These are phyloP conservation scores for Pythium chondricola DNA, from an alignment of 352 stramenopile genomes.

Conservation along the genomic window DNA sequence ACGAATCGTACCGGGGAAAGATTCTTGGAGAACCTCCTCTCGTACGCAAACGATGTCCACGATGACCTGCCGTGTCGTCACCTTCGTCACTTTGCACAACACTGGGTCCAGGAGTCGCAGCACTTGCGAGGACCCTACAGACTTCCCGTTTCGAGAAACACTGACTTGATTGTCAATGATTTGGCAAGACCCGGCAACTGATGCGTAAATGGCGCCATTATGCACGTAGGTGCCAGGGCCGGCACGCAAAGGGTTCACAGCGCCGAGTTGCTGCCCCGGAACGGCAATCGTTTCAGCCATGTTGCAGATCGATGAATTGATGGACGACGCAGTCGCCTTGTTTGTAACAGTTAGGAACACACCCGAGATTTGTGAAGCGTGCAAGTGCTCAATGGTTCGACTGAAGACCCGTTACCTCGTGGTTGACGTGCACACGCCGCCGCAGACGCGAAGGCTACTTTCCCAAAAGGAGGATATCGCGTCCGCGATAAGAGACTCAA, in stretches of 20 bases:
- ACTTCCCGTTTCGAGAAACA: conserved; percentile 42
- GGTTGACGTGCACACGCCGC: conserved; percentile 34
- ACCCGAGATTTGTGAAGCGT: background rate
- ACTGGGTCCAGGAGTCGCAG: conserved; percentile 60
- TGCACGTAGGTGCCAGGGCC: conserved; percentile 48
- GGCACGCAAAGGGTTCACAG: conserved; percentile 28
- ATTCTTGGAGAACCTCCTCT: conserved; percentile 67
- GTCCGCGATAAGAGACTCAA: conserved; percentile 49
- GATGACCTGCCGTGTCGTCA: conserved; percentile 66
- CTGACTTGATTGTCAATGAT: conserved; percentile 34
- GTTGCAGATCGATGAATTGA: background rate
- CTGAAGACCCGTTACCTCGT: conserved; percentile 76
- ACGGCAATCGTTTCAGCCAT: conserved; percentile 28
- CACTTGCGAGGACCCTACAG: conserved; percentile 64
- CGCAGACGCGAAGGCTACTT: conserved; percentile 32
- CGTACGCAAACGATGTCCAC: conserved; percentile 72
- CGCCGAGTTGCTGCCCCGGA: conserved; percentile 48
- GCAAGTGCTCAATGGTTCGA: conserved; percentile 45
- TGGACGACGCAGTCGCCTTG: background rate
- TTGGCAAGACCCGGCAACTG: conserved; percentile 43
- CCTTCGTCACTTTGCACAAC: conserved; percentile 58
- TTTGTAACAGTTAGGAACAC: conserved; percentile 5
- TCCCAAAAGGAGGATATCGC: conserved; percentile 60
- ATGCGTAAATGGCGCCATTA: conserved; percentile 65
- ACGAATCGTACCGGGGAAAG: conserved; percentile 73